Evolutionary conservation across 495 filamentous ascomycete genomes (phyloP), one percentile per base, ranked within the genome.

Genomic region (Tuber brumale): DNA sequence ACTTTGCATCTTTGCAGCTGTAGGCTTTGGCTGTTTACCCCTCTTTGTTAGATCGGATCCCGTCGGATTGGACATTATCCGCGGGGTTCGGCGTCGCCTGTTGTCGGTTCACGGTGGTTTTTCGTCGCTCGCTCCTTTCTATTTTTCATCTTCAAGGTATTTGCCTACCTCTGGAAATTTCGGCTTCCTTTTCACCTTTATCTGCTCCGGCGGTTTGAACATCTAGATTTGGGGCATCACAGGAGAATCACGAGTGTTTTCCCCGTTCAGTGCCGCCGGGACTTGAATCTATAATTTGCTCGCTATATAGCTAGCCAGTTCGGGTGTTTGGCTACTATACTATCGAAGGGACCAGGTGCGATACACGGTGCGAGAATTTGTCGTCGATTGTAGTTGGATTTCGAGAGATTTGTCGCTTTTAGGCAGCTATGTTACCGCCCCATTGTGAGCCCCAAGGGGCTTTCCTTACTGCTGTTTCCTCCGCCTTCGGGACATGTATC

Each of bases 21-120:
- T 66, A 66, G 57, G 57, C 57, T 35, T 35, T 12, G 27, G 27
- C 57, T 35, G 57, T 35, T 31, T 66, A 27, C 57, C 57, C 57
- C 57, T 66, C 57, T 66, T 66, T 66, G 57, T 66, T 66, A 19
- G 57, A 66, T 66, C 57, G 57, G 57, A 61, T 61, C 27, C n/a
- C 3, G n/a, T 61, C 51, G 51, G 51, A 3, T 61, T 10, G 23
- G 27, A 61, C 14, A 18, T 66, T 66, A 18, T 66, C 57, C 57
- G 16, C 57, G 57, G 57, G 57, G 57, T 66, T 61, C 51, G 31
- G 51, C 10, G 10, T 31, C 51, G 10, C 51, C 51, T 31, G 51
- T 31, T 35, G 57, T 66, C 57, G 57, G 27, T 66, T 66, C 57
- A 35, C 27, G 57, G 27, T 35, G 57, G 8, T 35, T 66, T 66